Base-by-base conservation (phyloP, 1,284 basidiomycete genomes). In the Heterobasidion irregulare region DNA sequence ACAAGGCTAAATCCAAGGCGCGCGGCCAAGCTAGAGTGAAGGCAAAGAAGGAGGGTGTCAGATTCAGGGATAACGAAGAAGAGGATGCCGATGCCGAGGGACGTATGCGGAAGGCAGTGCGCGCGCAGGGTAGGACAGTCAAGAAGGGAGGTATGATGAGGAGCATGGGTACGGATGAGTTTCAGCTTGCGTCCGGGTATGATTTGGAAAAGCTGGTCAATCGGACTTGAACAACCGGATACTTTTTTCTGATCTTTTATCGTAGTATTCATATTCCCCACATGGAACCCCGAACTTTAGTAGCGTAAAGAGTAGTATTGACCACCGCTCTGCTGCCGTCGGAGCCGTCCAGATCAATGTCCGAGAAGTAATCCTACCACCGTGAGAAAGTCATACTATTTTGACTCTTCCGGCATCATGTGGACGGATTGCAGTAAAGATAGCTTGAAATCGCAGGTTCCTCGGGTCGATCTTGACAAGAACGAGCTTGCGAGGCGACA, bases 21-120 rank as follows among this genome's bases (percentile, higher is more conserved):
- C 49, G 33, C 15, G 26, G 6, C n/a, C 26, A 10, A 10, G 8
- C 18, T 26, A 33, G 8, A 15, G 19, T 56, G 44, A 64, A 65
- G 53, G 46, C 56, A 2, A 62, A 62, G 43, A 68, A 57, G 56
- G 58, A 61, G 53, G 61, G 59, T 44, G 61, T 56, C 54, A 61
- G 52, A 44, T 68, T 62, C 56, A 61, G 51, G 44, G 67, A 58
- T 47, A 57, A 72, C 57, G 79, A 82, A 52, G 75, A 76, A 12
- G 65, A 70, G 16, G 74, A 76, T 56, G 73, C 70, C 15, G 84
- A 85, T 58, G 82, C 88, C 6, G 93, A 95, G 71, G 76, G 77
- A 64, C 80, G 93, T 50, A 98, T 98, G 94, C 86, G 90, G 65
- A 84, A 84, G 53, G 84, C 89, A 43, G 94, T 97, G 38, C 80